Evolutionary conservation across 2,329 filamentous ascomycete species (phyloP).

Genomic region (Verticillium klebahnii): DNA sequence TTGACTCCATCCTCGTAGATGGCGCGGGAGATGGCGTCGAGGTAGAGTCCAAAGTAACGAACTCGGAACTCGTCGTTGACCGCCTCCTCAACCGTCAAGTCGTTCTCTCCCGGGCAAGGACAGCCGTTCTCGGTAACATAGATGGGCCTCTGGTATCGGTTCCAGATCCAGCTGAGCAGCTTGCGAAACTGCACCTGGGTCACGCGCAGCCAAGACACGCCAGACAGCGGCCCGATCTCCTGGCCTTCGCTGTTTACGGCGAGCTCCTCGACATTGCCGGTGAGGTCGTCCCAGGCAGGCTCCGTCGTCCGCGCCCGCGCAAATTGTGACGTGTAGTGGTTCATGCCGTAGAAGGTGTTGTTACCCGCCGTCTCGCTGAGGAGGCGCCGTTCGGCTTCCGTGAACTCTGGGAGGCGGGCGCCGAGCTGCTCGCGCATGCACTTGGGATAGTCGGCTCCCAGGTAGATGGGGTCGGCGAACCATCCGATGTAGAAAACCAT

Average conservation of each 20-base stretch:
- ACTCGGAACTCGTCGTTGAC: conserved; percentile 78
- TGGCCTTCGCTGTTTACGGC: conserved; percentile 68
- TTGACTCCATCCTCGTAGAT: conserved; percentile 69
- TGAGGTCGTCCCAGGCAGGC: conserved; percentile 61
- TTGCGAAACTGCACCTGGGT: conserved; percentile 72
- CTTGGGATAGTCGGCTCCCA: conserved; percentile 69
- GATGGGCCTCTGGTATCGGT: conserved; percentile 68
- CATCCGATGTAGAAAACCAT: conserved; percentile 83
- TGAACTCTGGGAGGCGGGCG: conserved; percentile 69
- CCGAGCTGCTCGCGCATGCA: conserved; percentile 81
- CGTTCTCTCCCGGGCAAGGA: conserved; percentile 74
- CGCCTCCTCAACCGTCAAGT: conserved; percentile 51
- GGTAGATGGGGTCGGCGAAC: conserved; percentile 86
- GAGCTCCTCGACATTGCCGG: conserved; percentile 70
- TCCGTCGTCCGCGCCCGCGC: conserved; percentile 65
- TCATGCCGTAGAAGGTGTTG: conserved; percentile 94
- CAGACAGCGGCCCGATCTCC: conserved; percentile 74
- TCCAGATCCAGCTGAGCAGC: conserved; percentile 70
- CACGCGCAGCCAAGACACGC: conserved; percentile 76
- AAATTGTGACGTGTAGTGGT: conserved; percentile 88
- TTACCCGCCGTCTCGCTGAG: conserved; percentile 61
- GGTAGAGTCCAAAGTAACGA: conserved; percentile 73
- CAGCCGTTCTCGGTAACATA: conserved; percentile 91
- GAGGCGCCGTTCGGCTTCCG: conserved; percentile 63
- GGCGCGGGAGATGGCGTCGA: conserved; percentile 71